Evolutionary conservation across 2,329 filamentous ascomycete genomes (phyloP), one percentile per base, ranked within the genome.

Genomic region (Furcasterigmium furcatum): DNA sequence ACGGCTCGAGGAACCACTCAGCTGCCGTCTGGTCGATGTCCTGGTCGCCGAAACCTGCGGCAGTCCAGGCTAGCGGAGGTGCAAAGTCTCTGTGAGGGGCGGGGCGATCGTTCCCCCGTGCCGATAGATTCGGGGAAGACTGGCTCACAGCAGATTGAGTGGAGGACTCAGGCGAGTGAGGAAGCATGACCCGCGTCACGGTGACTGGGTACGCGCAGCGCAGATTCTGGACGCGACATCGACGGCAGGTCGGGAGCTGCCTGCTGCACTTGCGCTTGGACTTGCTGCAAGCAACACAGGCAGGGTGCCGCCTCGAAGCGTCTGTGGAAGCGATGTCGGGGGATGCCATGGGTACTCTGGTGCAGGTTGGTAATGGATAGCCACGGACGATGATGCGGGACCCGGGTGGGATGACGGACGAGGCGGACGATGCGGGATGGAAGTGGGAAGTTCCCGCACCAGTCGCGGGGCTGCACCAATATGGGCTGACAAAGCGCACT

Each of bases 191-290:
- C 10, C n/a, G 18, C 18, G 9, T 13, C 18, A n/a, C 5, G 20
- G 35, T 9, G 9, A 21, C 14, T 8, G 43, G 43, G 29, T 45
- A 45, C 5, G 5, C 3, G 29, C 53, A 55, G 6, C 34, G 9
- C 29, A 54, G n/a, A 14, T 41, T 46, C 12, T 48, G 52, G n/a
- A 47, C 39, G 5, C 48, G 45, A 25, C 52, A 55, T n/a, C 53
- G 48, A 3, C 34, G 50, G 22, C 53, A 55, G 27, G 32, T 38
- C 6, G 54, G 54, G 8, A 49, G 43, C 21, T 52, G 46, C n/a
- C 46, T 54, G 3, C 44, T 50, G 20, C 53, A 56, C 20, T 51
- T 56, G 8, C 54, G 43, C 24, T 56, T 56, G 2, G 54, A 44
- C 2, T 18, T 46, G 5, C 48, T 49, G 34, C 54, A 56, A 4